phyloP scores from a whole-genome alignment of 1,284 basidiomycete genomes.

The Phellopilus nigrolimitatus region DNA sequence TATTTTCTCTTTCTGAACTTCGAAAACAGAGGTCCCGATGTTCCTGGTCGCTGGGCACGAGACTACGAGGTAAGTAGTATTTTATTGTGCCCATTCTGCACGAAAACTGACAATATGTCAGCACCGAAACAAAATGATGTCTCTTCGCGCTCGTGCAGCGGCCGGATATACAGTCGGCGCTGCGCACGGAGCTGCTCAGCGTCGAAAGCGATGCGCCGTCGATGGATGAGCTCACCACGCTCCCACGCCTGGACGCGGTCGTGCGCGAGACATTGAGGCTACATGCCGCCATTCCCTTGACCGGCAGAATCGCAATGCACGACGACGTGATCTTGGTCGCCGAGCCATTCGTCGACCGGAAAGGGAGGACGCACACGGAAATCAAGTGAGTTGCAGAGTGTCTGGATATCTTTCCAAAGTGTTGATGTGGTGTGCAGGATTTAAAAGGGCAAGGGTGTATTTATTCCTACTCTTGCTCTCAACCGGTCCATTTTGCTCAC shows the following conservation, averaged over 20 bases:
- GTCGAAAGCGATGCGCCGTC: constrained; percentile 30
- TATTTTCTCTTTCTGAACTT: not conserved
- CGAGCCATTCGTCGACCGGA: constrained; percentile 22
- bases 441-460: constrained; percentile 28
- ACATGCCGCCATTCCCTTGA: constrained; percentile 23
- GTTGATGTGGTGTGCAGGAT: constrained; percentile 29
- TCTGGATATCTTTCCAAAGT: constrained; percentile 26
- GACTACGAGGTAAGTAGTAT: constrained; percentile 49
- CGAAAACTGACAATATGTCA: constrained; percentile 28
- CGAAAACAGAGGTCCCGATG: constrained; percentile 46
- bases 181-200: constrained; percentile 61
- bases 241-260: constrained; percentile 33
- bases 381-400: constrained; percentile 20
- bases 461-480: constrained; percentile 30
- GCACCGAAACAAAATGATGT: constrained; percentile 46
- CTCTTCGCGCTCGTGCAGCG: constrained; percentile 57
- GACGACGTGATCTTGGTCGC: constrained; percentile 27
- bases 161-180: constrained; percentile 53
- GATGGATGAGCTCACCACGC: constrained; percentile 29
- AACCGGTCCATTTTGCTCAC: constrained; percentile 40
- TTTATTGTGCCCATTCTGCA: not conserved
- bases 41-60: constrained; percentile 74
- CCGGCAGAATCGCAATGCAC: constrained; percentile 22
- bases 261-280: constrained; percentile 28
- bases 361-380: constrained; percentile 21